Conservation (phyloP, 805 yeast genomes). For the Allodekkera sacchari region DNA sequence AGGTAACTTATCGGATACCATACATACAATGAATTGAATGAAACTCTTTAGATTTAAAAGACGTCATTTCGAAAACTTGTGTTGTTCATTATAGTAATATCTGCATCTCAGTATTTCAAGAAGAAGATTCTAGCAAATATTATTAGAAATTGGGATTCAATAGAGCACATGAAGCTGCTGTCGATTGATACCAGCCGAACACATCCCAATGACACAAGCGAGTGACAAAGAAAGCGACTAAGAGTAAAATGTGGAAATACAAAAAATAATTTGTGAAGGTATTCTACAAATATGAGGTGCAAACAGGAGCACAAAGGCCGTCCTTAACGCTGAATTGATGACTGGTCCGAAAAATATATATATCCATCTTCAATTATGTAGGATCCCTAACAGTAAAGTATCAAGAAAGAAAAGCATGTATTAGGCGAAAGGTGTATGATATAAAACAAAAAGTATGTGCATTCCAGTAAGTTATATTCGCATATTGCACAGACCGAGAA, state of each 20-base stretch:
- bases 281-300: constrained; percentile 44
- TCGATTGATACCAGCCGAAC: constrained; percentile 28
- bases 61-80: constrained; percentile 36
- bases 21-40: constrained; percentile 46
- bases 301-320: constrained; percentile 36
- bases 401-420: too few species aligned
- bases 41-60: constrained; percentile 43
- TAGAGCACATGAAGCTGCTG: constrained; percentile 32
- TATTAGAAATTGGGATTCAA: constrained; percentile 42
- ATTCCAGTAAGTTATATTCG: too few species aligned
- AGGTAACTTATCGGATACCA: too few species aligned
- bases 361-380: too few species aligned
- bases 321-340: too few species aligned
- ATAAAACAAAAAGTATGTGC: too few species aligned
- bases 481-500: too few species aligned
- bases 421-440: too few species aligned
- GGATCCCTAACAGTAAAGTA: too few species aligned
- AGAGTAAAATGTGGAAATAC: constrained; percentile 49
- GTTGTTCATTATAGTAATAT: constrained; percentile 10
- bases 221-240: constrained; percentile 41
- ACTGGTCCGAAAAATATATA: too few species aligned
- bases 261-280: constrained; percentile 55
- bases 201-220: constrained; percentile 49
- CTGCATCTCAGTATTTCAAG: constrained; percentile 19
- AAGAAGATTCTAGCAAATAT: constrained; percentile 27